Base-by-base conservation (phyloP, 345 rosid species). In the Murraya koenigii region DNA sequence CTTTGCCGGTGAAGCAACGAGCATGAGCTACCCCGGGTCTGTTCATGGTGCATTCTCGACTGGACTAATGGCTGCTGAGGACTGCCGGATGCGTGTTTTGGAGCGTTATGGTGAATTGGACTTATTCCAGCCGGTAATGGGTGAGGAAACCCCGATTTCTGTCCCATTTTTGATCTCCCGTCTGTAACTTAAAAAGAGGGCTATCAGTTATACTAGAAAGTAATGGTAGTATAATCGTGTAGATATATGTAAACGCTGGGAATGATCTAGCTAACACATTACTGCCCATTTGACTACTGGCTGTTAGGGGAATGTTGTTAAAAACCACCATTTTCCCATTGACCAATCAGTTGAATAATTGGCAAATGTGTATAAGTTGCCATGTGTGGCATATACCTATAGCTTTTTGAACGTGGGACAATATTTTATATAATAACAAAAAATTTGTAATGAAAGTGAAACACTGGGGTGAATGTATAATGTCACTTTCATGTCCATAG, bases 1-100 rank as follows among this genome's bases (percentile, higher is more conserved):
- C 92, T 96, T 96, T 82, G 98, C 98, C 0, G 98, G 99, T 72
- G 99, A 96, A 86, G 99, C 99, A 6, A 94, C 97, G 0, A 94
- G 97, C 71, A 38, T 75, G 74, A 88, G 83, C 80, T 94, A 79
- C 80, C 95, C 95, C 0, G 97, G 99, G 23, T 92, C 97, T 2
- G 95, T 91, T 69, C 99, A 94, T 54, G 99, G 99, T 0, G 99
- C 99, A 23, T 96, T 79, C 83, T 88, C 95, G 1, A 94, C 95
- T 0, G 99, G 98, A 28, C 58, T 92, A 78, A 87, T 88, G 97
- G 97, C 99, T 3, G 97, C 97, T 1, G 94, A 94, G 82, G 98
- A 87, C 67, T 96, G 97, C 84, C 84, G 97, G 86, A 92, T 96
- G 97, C 94, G 97, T 6, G 95, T 92, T 63, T 78, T 96, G 79